phyloP scores from a whole-genome alignment of 768 basidiomycete genomes.

The Coprinopsis cinerea region DNA sequence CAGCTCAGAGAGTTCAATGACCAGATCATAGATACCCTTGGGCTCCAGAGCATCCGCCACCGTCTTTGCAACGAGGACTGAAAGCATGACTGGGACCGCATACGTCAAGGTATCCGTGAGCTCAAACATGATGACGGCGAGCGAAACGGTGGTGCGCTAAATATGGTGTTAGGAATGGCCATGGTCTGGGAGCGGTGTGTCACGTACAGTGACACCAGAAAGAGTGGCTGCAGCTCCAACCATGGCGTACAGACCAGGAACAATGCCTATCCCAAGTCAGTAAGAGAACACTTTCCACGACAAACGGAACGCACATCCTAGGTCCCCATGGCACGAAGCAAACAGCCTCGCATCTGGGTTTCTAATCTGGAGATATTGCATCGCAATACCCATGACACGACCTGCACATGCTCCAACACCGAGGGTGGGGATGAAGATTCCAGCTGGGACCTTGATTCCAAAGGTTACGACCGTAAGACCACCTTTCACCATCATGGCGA shows the following conservation, averaged over 20 bases:
- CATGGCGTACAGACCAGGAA: conserved; percentile 93
- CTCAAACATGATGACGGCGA: conserved; percentile 96
- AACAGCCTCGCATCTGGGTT: conserved; percentile 62
- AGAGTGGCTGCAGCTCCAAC: conserved; percentile 92
- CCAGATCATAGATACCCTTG: conserved; percentile 95
- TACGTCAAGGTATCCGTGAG: conserved; percentile 91
- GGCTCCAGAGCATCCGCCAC: conserved; percentile 85
- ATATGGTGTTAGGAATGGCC: neutral
- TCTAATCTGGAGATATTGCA: conserved; percentile 70
- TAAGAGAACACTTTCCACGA: neutral
- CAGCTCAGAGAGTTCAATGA: conserved; percentile 86
- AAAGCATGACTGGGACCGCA: conserved; percentile 83
- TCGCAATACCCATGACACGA: conserved; percentile 71
- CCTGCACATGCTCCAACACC: conserved; percentile 95
- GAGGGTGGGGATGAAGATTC: conserved; percentile 95
- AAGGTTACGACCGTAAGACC: conserved; percentile 83
- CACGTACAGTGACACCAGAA: conserved; percentile 87
- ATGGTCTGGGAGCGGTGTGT: neutral
- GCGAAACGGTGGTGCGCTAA: conserved; percentile 82
- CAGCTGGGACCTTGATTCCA: conserved; percentile 86
- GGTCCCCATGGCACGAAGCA: conserved; percentile 53
- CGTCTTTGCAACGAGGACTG: conserved; percentile 85
- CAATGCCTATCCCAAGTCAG: conserved; percentile 38
- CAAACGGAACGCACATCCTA: conserved; percentile 45
- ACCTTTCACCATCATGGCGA: conserved; percentile 79